A percentile compares a stretch with the other conserved stretches of the same genome.
Conservation (phyloP, 371 early-diverging fungal genomes). For the Lichtheimia corymbifera region DNA sequence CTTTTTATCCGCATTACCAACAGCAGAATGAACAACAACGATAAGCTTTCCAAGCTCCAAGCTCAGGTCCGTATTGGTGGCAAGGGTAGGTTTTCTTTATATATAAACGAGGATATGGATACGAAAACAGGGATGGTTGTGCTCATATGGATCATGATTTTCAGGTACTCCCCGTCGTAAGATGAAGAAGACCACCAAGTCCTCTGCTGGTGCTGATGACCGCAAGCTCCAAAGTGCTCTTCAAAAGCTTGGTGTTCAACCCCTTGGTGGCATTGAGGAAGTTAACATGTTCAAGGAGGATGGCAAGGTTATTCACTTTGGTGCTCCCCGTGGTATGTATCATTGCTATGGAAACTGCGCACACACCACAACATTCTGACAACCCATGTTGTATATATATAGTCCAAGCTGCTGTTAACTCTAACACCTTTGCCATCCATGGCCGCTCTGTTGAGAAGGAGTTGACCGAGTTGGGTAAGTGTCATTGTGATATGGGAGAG, state of each 20-base stretch:
- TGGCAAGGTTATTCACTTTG: constrained; percentile 93
- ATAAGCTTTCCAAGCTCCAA: constrained; percentile 95
- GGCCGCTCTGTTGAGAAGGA: constrained; percentile 90
- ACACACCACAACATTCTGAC: neutral
- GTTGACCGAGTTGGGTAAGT: constrained; percentile 73
- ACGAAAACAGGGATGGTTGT: neutral
- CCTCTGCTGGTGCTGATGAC: constrained; percentile 48
- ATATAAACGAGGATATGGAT: neutral
- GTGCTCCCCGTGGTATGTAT: constrained; percentile 80
- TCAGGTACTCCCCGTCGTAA: constrained; percentile 93
- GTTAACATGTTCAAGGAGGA: constrained; percentile 98
- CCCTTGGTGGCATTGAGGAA: constrained; percentile 88
- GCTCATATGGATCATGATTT: neutral
- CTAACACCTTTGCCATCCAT: constrained; percentile 93
- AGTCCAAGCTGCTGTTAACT: constrained; percentile 83
- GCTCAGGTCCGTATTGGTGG: constrained; percentile 92
- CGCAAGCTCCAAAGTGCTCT: constrained; percentile 86
- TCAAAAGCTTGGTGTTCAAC: constrained; percentile 87
- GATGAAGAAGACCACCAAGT: constrained; percentile 71
- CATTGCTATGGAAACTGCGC: neutral
- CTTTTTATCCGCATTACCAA: neutral
- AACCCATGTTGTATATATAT: neutral
- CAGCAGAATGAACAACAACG: constrained; percentile 47
- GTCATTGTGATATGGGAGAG: neutral
- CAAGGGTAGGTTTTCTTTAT: constrained; percentile 53